Evolutionary conservation across 2,329 filamentous ascomycete genomes (phyloP).

Genomic region (Calonectria multiphialidica): DNA sequence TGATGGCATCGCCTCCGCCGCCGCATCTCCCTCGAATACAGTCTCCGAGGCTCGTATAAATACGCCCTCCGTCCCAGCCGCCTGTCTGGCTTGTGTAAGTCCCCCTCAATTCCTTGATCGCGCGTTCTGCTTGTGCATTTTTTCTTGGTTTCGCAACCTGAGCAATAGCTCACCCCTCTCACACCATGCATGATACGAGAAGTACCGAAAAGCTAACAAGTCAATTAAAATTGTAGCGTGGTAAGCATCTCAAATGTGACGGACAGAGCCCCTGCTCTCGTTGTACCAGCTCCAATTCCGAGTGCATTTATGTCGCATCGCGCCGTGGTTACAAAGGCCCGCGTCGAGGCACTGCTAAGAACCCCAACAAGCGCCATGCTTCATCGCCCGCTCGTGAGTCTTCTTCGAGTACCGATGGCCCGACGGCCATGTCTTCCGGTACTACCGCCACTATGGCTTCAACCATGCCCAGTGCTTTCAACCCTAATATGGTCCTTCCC

Average conservation of each 20-base stretch:
- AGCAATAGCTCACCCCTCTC: background rate
- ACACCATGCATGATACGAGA: background rate
- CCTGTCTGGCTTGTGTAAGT: constrained; percentile 68
- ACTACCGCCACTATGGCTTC: constrained; percentile 32
- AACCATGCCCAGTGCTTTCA: constrained; percentile 21
- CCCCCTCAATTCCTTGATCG: background rate
- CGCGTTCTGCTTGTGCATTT: background rate
- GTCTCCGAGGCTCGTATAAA: constrained; percentile 40
- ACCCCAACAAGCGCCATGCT: constrained; percentile 63
- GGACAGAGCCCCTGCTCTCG: constrained; percentile 77
- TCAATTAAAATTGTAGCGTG: constrained; percentile 55
- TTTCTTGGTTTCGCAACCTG: background rate
- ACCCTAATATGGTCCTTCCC: constrained; percentile 25
- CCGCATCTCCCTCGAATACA: constrained; percentile 34
- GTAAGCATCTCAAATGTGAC: constrained; percentile 83
- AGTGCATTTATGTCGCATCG: constrained; percentile 80
- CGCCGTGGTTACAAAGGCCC: constrained; percentile 80
- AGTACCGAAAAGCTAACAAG: constrained; percentile 22
- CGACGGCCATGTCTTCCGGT: constrained; percentile 57
- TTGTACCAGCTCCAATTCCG: constrained; percentile 68
- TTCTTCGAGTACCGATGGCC: constrained; percentile 44
- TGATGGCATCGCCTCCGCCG: constrained; percentile 29
- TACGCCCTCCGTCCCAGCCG: constrained; percentile 58
- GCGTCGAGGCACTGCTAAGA: constrained; percentile 53
- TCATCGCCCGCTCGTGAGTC: constrained; percentile 50